A percentile compares a stretch with the other conserved stretches of the same genome.
Conservation (phyloP, 2,329 filamentous ascomycete genomes). For the Cercospora berteroae region DNA sequence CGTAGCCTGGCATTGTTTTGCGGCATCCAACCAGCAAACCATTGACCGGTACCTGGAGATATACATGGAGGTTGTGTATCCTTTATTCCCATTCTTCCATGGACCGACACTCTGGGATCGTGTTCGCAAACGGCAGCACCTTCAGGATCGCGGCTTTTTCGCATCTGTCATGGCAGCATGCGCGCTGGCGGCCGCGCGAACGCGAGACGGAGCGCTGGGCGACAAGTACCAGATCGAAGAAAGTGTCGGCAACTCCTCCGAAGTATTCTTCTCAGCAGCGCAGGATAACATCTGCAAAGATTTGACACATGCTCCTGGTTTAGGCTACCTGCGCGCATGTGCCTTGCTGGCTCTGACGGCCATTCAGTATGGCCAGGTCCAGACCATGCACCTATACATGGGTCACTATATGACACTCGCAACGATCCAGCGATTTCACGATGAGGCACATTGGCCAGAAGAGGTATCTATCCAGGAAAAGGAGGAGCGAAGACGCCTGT, state of each 20-base stretch:
- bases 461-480: constrained; percentile 46
- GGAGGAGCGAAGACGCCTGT: constrained; percentile 51
- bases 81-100: constrained; percentile 55
- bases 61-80: constrained; percentile 56
- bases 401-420: constrained; percentile 53
- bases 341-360: constrained; percentile 52
- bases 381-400: constrained; percentile 52
- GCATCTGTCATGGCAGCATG: constrained; percentile 54
- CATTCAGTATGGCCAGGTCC: constrained; percentile 53
- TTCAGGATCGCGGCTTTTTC: constrained; percentile 46
- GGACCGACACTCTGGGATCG: constrained; percentile 44
- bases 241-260: constrained; percentile 36
- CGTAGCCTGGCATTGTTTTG: constrained; percentile 44
- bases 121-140: constrained; percentile 47
- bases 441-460: constrained; percentile 54
- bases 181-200: constrained; percentile 49
- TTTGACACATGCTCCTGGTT: constrained; percentile 36
- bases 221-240: constrained; percentile 30
- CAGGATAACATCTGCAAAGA: constrained; percentile 43
- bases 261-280: constrained; percentile 48
- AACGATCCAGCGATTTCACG: constrained; percentile 52
- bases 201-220: constrained; percentile 51
- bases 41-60: constrained; percentile 47
- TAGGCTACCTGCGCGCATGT: constrained; percentile 48
- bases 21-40: constrained; percentile 40